These are phyloP conservation scores for Diaporthe ampelina DNA, from an alignment of 2,329 filamentous ascomycete genomes.

Conservation along the genomic window DNA sequence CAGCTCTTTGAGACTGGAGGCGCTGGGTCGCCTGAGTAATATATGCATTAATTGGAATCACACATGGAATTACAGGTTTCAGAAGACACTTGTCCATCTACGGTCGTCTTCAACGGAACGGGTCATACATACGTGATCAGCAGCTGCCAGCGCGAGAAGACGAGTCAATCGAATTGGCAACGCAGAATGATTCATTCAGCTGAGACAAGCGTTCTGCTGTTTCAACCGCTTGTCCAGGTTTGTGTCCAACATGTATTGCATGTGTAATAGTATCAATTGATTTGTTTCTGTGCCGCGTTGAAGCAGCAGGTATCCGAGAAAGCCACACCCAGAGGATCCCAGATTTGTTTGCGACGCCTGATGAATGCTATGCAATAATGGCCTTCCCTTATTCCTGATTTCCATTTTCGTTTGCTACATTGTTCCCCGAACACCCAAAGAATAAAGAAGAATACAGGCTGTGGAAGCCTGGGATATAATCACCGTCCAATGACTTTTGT, in stretches of 20 bases:
- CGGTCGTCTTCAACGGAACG: too few species aligned
- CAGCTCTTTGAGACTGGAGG: not conserved
- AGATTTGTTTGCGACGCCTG: conserved; percentile 51
- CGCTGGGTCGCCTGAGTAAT: not conserved
- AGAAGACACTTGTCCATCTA: not conserved
- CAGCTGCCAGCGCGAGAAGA: too few species aligned
- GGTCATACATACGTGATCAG: too few species aligned
- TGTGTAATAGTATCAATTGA: conserved; percentile 1
- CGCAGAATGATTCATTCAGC: not conserved
- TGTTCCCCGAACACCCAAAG: conserved; percentile 18
- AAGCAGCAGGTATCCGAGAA: conserved; percentile 52
- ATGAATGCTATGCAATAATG: conserved; percentile 49
- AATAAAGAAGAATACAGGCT: conserved; percentile 38
- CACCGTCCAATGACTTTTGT: conserved; percentile 42
- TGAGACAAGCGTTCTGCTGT: not conserved
- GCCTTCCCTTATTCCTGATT: conserved; percentile 42
- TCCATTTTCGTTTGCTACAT: conserved; percentile 20
- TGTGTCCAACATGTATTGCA: not conserved
- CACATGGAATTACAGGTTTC: not conserved
- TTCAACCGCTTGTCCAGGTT: not conserved
- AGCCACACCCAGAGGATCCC: conserved; percentile 50
- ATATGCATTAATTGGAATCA: too few species aligned
- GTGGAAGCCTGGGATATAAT: conserved; percentile 43
- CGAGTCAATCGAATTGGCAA: not conserved
- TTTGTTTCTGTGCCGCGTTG: conserved; percentile 53